These are phyloP conservation scores for Apiotrichum veenhuisii DNA, from an alignment of 1,284 basidiomycete genomes.

Conservation along the genomic window DNA sequence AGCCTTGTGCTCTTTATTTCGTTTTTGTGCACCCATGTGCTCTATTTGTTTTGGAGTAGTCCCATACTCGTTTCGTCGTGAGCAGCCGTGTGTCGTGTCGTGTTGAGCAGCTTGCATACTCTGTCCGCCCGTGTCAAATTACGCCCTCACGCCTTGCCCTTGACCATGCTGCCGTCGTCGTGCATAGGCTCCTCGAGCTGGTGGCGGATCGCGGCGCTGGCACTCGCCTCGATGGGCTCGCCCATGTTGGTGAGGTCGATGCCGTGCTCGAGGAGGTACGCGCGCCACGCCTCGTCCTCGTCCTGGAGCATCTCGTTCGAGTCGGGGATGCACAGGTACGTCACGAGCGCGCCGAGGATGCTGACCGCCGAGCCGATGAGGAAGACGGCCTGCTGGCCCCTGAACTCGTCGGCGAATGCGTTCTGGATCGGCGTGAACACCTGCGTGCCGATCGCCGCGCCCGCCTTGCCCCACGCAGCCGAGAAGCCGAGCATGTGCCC, in stretches of 20 bases:
- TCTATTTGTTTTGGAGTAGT: too few relatives aligned
- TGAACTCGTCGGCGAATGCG: slow-evolving; percentile 19
- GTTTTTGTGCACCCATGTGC: too few relatives aligned
- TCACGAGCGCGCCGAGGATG: slow-evolving; percentile 25
- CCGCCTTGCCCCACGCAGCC: slow-evolving; percentile 66
- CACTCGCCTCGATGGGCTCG: slow-evolving; percentile 12
- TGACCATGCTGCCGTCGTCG: too few relatives aligned
- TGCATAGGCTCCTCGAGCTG: too few relatives aligned
- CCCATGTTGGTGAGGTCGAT: slow-evolving; percentile 9
- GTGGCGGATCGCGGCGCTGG: too few relatives aligned
- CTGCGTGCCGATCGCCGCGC: slow-evolving; percentile 53
- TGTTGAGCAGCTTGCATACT: too few relatives aligned
- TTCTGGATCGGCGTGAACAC: slow-evolving; percentile 26
- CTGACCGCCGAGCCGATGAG: slow-evolving; percentile 28
- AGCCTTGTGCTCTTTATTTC: too few relatives aligned
- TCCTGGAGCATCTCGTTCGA: slow-evolving; percentile 21
- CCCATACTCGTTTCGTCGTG: too few relatives aligned
- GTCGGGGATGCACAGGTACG: slow-evolving; percentile 26
- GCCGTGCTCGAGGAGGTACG: slow-evolving; percentile 27
- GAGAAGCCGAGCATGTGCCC: slow-evolving; percentile 65
- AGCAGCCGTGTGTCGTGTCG: too few relatives aligned
- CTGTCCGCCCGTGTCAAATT: too few relatives aligned
- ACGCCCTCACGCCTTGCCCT: too few relatives aligned
- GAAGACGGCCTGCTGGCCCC: slow-evolving; percentile 33
- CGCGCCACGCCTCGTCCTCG: slow-evolving; percentile 25